phyloP scores from a whole-genome alignment of 768 basidiomycete species.

The Russula ochroleuca region DNA sequence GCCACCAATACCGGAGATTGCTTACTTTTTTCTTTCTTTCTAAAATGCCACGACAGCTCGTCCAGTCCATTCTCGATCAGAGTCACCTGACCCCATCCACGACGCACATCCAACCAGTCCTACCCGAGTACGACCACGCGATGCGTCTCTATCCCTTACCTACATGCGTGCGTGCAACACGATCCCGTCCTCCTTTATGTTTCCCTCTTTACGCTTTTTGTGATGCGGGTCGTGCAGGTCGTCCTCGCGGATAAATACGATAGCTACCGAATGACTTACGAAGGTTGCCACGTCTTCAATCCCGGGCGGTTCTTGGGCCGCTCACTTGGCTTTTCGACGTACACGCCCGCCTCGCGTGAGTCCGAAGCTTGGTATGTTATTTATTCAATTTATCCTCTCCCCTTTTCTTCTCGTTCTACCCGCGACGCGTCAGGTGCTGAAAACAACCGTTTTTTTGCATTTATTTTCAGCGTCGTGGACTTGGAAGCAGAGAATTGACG shows the following conservation, averaged over 20 bases:
- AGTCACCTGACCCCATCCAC: slow-evolving; percentile 89
- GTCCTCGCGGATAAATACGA: slow-evolving; percentile 96
- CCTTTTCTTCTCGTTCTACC: not conserved
- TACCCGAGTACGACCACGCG: slow-evolving; percentile 89
- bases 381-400: not conserved
- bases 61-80: slow-evolving; percentile 95
- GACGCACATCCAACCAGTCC: slow-evolving; percentile 74
- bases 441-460: not conserved
- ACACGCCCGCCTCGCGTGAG: slow-evolving; percentile 77
- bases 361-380: slow-evolving; percentile 74
- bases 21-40: not conserved
- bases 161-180: slow-evolving; percentile 61
- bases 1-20: not conserved
- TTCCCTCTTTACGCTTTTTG: not conserved
- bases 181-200: not conserved
- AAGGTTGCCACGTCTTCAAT: slow-evolving; percentile 98
- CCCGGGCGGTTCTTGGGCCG: slow-evolving; percentile 88
- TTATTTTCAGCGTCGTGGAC: slow-evolving; percentile 18
- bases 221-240: slow-evolving; percentile 47
- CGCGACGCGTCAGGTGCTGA: not conserved
- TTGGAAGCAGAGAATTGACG: slow-evolving; percentile 21
- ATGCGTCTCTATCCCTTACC: slow-evolving; percentile 92
- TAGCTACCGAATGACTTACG: slow-evolving; percentile 92
- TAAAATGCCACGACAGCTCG: slow-evolving; percentile 52
- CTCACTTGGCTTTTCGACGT: slow-evolving; percentile 83